phyloP scores from a whole-genome alignment of 345 rosid species.

The Corchorus olitorius region DNA sequence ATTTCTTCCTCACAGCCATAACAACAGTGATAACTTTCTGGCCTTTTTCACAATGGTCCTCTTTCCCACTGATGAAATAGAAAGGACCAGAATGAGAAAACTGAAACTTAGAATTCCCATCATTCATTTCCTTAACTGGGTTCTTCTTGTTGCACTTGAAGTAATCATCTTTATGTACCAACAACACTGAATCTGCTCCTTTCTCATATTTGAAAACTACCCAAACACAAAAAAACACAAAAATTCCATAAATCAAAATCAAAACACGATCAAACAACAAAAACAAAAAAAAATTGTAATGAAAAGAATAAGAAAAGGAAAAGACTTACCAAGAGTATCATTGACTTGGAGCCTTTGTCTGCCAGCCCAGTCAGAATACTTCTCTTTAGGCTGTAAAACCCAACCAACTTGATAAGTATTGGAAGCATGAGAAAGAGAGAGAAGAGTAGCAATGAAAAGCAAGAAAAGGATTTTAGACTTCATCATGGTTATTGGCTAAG shows the following conservation, averaged over 20 bases:
- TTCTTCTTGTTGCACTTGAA: constrained; percentile 43
- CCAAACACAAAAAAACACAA: not conserved
- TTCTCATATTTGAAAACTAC: constrained; percentile 51
- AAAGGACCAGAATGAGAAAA: constrained; percentile 52
- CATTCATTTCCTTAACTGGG: constrained; percentile 32
- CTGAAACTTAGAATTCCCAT: constrained; percentile 41
- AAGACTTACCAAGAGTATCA: constrained; percentile 58
- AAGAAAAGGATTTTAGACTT: constrained; percentile 28
- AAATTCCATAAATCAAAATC: not conserved
- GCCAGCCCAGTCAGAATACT: constrained; percentile 56
- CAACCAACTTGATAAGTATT: constrained; percentile 62
- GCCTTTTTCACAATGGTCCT: constrained; percentile 51
- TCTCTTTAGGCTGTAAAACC: constrained; percentile 46
- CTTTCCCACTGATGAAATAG: constrained; percentile 62
- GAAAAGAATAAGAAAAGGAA: not conserved
- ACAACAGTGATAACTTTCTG: constrained; percentile 60
- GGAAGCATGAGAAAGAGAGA: constrained; percentile 36
- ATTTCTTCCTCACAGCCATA: constrained; percentile 28
- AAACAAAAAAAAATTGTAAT: not conserved
- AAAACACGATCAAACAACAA: not conserved
- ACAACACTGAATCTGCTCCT: constrained; percentile 61
- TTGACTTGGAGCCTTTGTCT: constrained; percentile 57
- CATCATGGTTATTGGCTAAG: constrained; percentile 20
- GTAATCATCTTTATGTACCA: constrained; percentile 58
- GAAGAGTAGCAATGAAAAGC: constrained; percentile 24